Percentiles rank a stretch among this genome's conserved stretches.
phyloP scores from a whole-genome alignment of 345 rosid genomes.

The Populus davidiana region DNA sequence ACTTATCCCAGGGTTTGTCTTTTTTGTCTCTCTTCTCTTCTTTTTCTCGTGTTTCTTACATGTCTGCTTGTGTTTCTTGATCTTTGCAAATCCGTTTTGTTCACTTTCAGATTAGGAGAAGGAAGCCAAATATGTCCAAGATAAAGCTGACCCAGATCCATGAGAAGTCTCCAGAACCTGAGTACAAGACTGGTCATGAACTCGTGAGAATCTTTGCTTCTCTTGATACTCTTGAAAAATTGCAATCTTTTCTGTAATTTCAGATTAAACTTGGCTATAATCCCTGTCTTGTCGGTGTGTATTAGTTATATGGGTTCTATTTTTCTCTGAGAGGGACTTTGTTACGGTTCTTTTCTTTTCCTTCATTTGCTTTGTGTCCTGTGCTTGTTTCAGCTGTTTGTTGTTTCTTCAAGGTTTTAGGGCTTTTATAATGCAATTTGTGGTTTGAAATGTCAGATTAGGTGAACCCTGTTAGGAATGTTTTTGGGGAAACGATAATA shows the following conservation, averaged over 20 bases:
- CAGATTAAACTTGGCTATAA: neutral
- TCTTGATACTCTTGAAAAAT: neutral
- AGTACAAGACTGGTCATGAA: conserved; percentile 8
- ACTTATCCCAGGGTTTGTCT: conserved; percentile 22
- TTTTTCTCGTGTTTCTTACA: neutral
- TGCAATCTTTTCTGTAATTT: neutral
- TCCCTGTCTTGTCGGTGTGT: neutral
- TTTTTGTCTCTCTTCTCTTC: neutral
- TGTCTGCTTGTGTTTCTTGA: conserved; percentile 10
- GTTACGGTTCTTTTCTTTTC: neutral
- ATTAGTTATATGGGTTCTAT: neutral
- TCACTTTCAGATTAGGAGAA: conserved; percentile 20
- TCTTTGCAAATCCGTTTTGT: neutral
- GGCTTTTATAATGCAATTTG: conserved; percentile 1
- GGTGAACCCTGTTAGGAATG: neutral
- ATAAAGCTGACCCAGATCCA: conserved; percentile 29
- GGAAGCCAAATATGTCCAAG: conserved; percentile 21
- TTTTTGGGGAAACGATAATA: neutral
- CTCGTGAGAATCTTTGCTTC: conserved; percentile 14
- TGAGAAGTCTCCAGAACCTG: conserved; percentile 19
- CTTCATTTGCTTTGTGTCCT: neutral
- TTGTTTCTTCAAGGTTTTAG: neutral
- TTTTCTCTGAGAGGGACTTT: neutral
- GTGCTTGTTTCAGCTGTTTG: neutral
- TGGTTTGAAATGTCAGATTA: neutral